A percentile compares a stretch with the other conserved stretches of the same genome.
phyloP scores from a whole-genome alignment of 2,329 filamentous ascomycete species.

The Aspergillus quadricinctus region DNA sequence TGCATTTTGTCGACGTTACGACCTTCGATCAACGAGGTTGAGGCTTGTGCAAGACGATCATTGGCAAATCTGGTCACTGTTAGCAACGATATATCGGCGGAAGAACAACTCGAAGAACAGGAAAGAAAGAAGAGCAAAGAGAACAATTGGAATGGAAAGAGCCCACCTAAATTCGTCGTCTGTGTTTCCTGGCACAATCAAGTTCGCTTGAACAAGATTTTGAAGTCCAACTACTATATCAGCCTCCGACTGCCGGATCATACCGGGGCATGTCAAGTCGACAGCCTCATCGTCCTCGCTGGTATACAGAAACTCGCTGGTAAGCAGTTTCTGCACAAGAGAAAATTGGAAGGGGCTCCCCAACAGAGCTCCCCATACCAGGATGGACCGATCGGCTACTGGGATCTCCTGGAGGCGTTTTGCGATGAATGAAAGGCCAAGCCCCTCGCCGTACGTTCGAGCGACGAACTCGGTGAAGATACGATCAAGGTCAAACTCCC shows the following conservation, averaged over 20 bases:
- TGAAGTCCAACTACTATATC: slow-evolving; percentile 73
- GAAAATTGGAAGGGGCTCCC: slow-evolving; percentile 81
- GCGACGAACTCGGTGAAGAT: slow-evolving; percentile 82
- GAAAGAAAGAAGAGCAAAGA: slow-evolving; percentile 5
- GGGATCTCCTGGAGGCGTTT: slow-evolving; percentile 74
- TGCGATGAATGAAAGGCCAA: slow-evolving; percentile 78
- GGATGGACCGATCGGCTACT: slow-evolving; percentile 65
- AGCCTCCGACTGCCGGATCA: slow-evolving; percentile 57
- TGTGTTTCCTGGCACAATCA: slow-evolving; percentile 74
- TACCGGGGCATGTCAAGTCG: slow-evolving; percentile 37
- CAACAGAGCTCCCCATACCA: slow-evolving; percentile 81
- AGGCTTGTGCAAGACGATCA: slow-evolving; percentile 78
- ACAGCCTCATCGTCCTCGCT: slow-evolving; percentile 42
- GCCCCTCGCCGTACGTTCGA: slow-evolving; percentile 70
- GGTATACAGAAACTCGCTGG: slow-evolving; percentile 64
- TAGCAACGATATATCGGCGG: slow-evolving; percentile 3
- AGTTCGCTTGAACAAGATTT: slow-evolving; percentile 71
- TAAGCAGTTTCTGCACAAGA: slow-evolving; percentile 71
- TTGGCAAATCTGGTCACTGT: slow-evolving; percentile 64
- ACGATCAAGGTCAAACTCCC: slow-evolving; percentile 80
- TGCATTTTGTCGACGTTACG: slow-evolving; percentile 74
- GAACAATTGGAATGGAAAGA: not conserved
- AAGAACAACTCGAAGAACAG: not conserved
- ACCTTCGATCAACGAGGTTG: slow-evolving; percentile 64
- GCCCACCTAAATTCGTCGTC: slow-evolving; percentile 70